A percentile compares a stretch with the other conserved stretches of the same genome.
Conservation (phyloP, 495 filamentous ascomycete genomes). For the Penicillium macrosclerotiorum region DNA sequence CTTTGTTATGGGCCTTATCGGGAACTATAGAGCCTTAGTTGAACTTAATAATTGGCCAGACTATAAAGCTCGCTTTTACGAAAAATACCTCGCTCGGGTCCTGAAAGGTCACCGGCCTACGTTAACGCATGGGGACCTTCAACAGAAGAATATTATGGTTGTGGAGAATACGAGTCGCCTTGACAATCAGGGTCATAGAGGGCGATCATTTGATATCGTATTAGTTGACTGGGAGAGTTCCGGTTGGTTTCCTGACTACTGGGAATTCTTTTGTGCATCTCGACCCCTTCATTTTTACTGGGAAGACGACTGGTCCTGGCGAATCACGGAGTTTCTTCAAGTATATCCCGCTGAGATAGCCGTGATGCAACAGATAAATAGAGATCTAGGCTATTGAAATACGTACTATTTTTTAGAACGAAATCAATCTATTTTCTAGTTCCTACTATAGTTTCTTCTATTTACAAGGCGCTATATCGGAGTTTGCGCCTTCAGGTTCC, state of each 20-base stretch:
- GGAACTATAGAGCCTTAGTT: constrained; percentile 22
- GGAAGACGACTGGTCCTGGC: constrained; percentile 28
- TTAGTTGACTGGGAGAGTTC: constrained; percentile 50
- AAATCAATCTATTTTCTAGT: constrained; percentile 1
- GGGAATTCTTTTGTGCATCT: constrained; percentile 41
- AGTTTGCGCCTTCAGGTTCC: too few relatives aligned
- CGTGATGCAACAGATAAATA: constrained; percentile 29
- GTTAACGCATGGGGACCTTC: constrained; percentile 33
- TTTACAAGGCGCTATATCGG: too few relatives aligned
- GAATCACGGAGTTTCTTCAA: constrained; percentile 26
- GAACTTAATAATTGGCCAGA: constrained; percentile 19
- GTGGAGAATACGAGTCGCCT: constrained; percentile 14
- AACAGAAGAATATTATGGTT: constrained; percentile 35
- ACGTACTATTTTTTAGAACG: constrained; percentile 6
- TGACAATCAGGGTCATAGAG: too few relatives aligned
- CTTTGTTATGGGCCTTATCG: constrained; percentile 22
- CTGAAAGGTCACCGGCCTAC: constrained; percentile 18
- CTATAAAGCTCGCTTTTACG: constrained; percentile 22
- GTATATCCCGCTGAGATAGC: constrained; percentile 28
- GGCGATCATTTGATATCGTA: constrained; percentile 30
- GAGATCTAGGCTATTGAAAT: constrained; percentile 22
- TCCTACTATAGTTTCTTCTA: too few relatives aligned
- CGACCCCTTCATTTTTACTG: constrained; percentile 15
- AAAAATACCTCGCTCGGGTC: constrained; percentile 14
- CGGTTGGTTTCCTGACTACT: constrained; percentile 50